These are phyloP conservation scores for Aspergillus fumigatus DNA, from an alignment of 2,329 filamentous ascomycete genomes.

Conservation along the genomic window DNA sequence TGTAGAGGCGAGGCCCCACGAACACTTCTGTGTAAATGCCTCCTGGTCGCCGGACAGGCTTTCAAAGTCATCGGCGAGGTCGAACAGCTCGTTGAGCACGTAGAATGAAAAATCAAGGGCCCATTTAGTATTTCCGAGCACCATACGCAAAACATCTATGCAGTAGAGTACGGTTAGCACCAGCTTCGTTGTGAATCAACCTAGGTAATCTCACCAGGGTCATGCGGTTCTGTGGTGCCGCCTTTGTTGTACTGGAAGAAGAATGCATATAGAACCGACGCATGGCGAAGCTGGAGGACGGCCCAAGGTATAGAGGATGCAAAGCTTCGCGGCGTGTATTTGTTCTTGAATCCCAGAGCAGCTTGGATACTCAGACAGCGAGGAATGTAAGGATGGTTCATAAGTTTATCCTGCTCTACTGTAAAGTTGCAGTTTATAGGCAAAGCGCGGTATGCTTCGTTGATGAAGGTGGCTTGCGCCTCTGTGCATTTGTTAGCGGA, in stretches of 20 bases:
- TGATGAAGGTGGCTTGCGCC: constrained; percentile 59
- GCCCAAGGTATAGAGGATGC: constrained; percentile 71
- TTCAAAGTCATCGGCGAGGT: constrained; percentile 39
- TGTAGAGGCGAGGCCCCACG: constrained; percentile 1
- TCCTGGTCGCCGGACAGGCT: constrained; percentile 28
- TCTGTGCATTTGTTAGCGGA: constrained; percentile 37
- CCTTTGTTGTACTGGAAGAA: constrained; percentile 61
- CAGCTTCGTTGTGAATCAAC: background rate
- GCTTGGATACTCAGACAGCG: constrained; percentile 74
- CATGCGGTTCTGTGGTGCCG: constrained; percentile 44
- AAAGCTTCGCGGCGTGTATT: constrained; percentile 58
- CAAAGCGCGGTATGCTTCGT: constrained; percentile 64
- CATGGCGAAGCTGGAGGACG: constrained; percentile 69
- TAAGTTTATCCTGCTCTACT: constrained; percentile 68
- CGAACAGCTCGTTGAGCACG: constrained; percentile 51
- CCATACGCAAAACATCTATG: constrained; percentile 64
- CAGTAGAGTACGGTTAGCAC: background rate
- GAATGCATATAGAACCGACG: constrained; percentile 58
- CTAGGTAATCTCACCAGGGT: constrained; percentile 48
- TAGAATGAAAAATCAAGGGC: constrained; percentile 61
- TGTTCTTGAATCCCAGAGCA: constrained; percentile 68
- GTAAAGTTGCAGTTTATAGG: constrained; percentile 78
- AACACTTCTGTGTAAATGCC: constrained; percentile 36
- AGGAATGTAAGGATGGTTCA: constrained; percentile 68
- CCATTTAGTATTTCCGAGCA: constrained; percentile 76